Evolutionary conservation across 192 early-diverging fungal species (phyloP).

Genomic region (Coemansia sp.): DNA sequence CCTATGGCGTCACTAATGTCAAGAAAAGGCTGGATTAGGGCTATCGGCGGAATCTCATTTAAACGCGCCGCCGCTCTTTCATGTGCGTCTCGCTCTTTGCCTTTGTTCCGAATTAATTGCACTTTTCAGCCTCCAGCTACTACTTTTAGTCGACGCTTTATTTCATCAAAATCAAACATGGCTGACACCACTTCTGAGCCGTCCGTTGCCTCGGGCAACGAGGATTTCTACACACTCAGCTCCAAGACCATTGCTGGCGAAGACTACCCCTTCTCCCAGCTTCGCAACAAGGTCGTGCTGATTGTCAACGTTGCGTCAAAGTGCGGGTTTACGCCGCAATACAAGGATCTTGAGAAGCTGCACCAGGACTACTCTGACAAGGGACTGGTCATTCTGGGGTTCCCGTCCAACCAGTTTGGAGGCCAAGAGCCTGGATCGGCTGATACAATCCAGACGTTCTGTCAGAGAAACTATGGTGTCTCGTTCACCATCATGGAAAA

Average conservation of each 20-base stretch:
- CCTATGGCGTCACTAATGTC: not conserved
- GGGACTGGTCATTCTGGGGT: constrained; percentile 85
- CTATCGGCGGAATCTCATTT: not conserved
- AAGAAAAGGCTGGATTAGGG: not conserved
- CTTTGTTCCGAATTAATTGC: not conserved
- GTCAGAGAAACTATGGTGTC: constrained; percentile 73
- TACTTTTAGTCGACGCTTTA: not conserved
- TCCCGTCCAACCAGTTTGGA: constrained; percentile 89
- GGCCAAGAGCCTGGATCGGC: constrained; percentile 62
- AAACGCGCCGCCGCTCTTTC: not conserved
- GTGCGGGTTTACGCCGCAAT: constrained; percentile 86
- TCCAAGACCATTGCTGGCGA: constrained; percentile 56
- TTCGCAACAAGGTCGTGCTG: constrained; percentile 74
- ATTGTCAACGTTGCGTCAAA: constrained; percentile 90
- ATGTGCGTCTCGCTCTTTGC: not conserved
- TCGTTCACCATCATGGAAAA: constrained; percentile 88
- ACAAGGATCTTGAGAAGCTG: constrained; percentile 67
- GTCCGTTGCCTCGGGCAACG: constrained; percentile 12
- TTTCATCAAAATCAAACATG: constrained; percentile 20
- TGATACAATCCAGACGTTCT: constrained; percentile 52
- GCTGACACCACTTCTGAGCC: not conserved
- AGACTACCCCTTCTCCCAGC: constrained; percentile 58
- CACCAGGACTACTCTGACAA: constrained; percentile 64
- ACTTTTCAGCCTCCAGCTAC: not conserved
- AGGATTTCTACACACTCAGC: constrained; percentile 58